Evolutionary conservation across 2,329 filamentous ascomycete species (phyloP).

Genomic region (Thelonectria discophora): DNA sequence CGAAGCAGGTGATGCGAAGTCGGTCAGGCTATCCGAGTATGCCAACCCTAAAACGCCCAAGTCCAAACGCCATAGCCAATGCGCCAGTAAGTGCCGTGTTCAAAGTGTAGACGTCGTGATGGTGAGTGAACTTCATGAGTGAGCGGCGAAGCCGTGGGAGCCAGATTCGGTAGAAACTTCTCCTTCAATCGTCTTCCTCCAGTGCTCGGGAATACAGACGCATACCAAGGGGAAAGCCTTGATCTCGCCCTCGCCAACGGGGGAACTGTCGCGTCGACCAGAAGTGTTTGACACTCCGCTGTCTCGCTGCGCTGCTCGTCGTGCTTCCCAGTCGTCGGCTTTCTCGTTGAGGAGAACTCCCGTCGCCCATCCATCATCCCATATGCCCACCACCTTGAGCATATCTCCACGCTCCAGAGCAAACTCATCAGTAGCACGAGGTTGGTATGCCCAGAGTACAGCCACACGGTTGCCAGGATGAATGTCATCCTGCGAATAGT

Average conservation of each 20-base stretch:
- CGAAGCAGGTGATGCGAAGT: slow-evolving; percentile 23
- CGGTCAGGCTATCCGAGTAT: slow-evolving; percentile 29
- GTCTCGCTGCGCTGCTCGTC: slow-evolving; percentile 82
- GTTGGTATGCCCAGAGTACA: slow-evolving; percentile 96
- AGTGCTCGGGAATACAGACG: slow-evolving; percentile 93
- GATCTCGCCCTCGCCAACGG: slow-evolving; percentile 78
- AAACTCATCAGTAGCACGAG: slow-evolving; percentile 92
- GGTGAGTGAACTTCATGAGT: slow-evolving; percentile 38
- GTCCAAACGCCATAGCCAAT: slow-evolving; percentile 52
- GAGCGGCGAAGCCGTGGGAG: slow-evolving; percentile 51
- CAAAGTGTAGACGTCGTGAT: slow-evolving; percentile 40
- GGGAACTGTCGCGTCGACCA: slow-evolving; percentile 67
- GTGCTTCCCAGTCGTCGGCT: slow-evolving; percentile 88
- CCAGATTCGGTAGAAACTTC: slow-evolving; percentile 75
- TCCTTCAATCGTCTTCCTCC: slow-evolving; percentile 95
- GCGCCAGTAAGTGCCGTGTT: slow-evolving; percentile 41
- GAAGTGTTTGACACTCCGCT: slow-evolving; percentile 91
- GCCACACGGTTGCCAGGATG: slow-evolving; percentile 90
- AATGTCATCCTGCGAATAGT: slow-evolving; percentile 97
- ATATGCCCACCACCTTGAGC: slow-evolving; percentile 97
- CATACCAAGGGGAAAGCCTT: slow-evolving; percentile 98
- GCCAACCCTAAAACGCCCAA: slow-evolving; percentile 32
- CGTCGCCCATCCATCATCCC: slow-evolving; percentile 99
- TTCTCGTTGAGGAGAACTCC: slow-evolving; percentile 83
- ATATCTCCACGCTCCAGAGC: slow-evolving; percentile 93